Base-by-base conservation (phyloP, 1,284 basidiomycete genomes). In the Cryptococcus sp. region DNA sequence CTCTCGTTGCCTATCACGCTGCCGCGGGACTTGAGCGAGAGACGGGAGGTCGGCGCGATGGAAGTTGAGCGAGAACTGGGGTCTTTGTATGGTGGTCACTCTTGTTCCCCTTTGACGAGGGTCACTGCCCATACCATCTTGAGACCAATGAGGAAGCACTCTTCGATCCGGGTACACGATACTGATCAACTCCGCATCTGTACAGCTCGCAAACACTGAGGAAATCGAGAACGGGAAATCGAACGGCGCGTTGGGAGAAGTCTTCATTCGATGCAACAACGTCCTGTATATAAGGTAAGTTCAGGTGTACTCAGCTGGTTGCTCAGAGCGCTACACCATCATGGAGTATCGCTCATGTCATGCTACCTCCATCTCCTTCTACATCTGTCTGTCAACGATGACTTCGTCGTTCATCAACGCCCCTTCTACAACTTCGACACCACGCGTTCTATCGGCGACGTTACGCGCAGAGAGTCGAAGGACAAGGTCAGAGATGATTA, bases 211-310 rank as follows among this genome's bases (percentile, higher is more conserved):
- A 47, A 98, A 99, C 78, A 94, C 96, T 2, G 96, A 99, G 79
- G 96, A 99, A 80, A 95, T 91, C 71, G 93, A 97, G 79, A 91
- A 97, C 71, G 95, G 94, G 52, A 87, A 92, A 78, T 94, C 93
- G 16, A 96, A 93, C 69, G 96, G 96, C 49, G 89, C 93, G 20
- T 82, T 99, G 25, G 96, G 96, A 66, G 96, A 99, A 81, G 94
- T 99, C 53, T 97, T 99, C 81, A 97, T 99, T 75, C 86, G 95
- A 89, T 89, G 88, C 83, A 95, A 95, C 81, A 95, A 95, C 67
- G 91, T 95, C 38, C 83, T 94, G 57, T 95, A 94, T 78, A 93
- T 95, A 72, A 72, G 79, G 74, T 79, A 56, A 56, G 74, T 71
- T n/a, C 6, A n/a, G 40, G 17, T 38, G 30, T 35, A 35, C 30